Evolutionary conservation across 805 yeast species (phyloP).

Genomic region (Metschnikowia drakensbergensis): DNA sequence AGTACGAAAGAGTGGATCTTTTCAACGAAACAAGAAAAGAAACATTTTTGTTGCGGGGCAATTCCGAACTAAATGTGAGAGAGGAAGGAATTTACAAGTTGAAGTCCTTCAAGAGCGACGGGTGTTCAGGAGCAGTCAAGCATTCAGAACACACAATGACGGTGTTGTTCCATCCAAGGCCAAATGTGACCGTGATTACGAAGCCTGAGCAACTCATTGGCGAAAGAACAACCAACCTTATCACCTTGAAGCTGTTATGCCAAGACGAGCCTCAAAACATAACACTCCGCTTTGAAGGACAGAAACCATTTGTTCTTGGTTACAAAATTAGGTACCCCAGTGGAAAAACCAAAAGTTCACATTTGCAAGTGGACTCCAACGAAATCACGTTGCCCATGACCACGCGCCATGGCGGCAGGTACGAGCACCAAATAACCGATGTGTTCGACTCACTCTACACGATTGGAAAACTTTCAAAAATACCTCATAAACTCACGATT

Average conservation of each 20-base stretch:
- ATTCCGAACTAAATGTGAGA: conserved; percentile 23
- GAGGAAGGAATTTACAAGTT: conserved; percentile 44
- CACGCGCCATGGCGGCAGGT: conserved; percentile 51
- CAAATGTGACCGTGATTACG: conserved; percentile 12
- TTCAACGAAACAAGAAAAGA: conserved; percentile 13
- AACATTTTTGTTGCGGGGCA: conserved; percentile 10
- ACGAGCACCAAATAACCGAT: conserved; percentile 55
- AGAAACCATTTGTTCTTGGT: conserved; percentile 64
- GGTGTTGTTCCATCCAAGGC: conserved; percentile 26
- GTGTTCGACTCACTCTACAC: conserved; percentile 64
- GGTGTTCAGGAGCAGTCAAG: conserved; percentile 42
- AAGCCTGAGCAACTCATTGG: conserved; percentile 17
- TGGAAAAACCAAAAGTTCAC: conserved; percentile 41
- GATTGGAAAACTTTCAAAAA: conserved; percentile 24
- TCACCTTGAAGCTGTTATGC: conserved; percentile 30
- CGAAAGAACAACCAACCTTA: conserved; percentile 1
- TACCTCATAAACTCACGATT: conserved; percentile 5
- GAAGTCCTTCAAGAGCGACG: conserved; percentile 36
- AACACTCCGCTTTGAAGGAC: conserved; percentile 47
- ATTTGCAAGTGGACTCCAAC: conserved; percentile 29
- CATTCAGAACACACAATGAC: conserved; percentile 12
- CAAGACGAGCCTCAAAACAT: conserved; percentile 27
- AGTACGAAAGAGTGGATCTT: conserved; percentile 26
- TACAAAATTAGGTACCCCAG: conserved; percentile 60
- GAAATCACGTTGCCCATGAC: conserved; percentile 35